Evolutionary conservation across 75 land plant species (phyloP), one percentile per base, ranked within the genome.

Genomic region (Larix kaempferi): DNA sequence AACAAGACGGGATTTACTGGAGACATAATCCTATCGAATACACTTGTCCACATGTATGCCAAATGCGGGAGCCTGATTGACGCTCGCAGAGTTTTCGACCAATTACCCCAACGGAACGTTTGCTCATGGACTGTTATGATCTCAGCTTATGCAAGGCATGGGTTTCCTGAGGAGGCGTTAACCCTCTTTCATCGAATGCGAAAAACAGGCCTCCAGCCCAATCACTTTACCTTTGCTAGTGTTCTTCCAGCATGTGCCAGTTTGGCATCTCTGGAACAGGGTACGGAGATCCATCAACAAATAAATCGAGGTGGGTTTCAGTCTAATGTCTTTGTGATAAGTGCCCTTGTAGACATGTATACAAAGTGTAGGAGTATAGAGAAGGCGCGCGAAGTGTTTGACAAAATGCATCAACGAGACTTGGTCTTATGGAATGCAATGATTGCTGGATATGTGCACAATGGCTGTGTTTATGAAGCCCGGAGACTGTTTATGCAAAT

Each of bases 331-430:
- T 37, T 81, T 13, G 66, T 90, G 19, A 2, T 62, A 2, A 84
- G 84, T 57, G 84, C 79, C 55, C 33, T 88, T 57, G 77, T 91
- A 13, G 90, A 88, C 29, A 71, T 88, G 76, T 88, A 84, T 63
- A 73, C 60, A 0, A 55, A 23, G 26, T 82, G 80, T 64, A 82
- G 78, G 52, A 60, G n/a, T 21, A 60, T 22, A 4, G 62, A 60
- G 1, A 22, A 60, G 7, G 62, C 7, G 5, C n/a, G 62, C 1
- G 22, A 60, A 22, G 6, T 60, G 62, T 60, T 60, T 22, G 62
- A 60, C 3, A 60, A 22, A 21, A 60, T 60, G 21, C 62, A 19
- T 60, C n/a, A 22, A 19, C 5, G 62, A 60, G 22, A 21, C 2
- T 49, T 10, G 10, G 52, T 22, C 1, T 60, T 22, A 5, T 60